Evolutionary conservation across 805 yeast species (phyloP), one percentile per base, ranked within the genome.

Genomic region (Saccharomycopsis lassenensis): DNA sequence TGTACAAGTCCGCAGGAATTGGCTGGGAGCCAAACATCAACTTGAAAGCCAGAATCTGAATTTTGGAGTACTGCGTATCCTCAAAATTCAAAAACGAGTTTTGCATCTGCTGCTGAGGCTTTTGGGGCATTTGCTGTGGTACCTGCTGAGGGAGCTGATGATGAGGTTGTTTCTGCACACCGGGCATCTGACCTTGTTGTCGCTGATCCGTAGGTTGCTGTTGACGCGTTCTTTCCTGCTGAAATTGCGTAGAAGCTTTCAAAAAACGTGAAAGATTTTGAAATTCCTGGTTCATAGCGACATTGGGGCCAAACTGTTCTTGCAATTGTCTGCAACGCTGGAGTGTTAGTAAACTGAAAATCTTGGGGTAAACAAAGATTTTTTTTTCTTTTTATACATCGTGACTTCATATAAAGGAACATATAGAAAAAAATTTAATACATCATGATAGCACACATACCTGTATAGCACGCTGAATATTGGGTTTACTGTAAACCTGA

Each of bases 141-240:
- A 17, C 14, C 15, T 26, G 31, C 16, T 27, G 31, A 7, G 20
- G 36, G 41, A 18, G 49, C 24, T 15, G 46, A 24, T 21, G 43
- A 26, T 29, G 47, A 21, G 28, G 50, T 14, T 36, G 51, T 21
- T 29, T 49, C 4, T 23, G 35, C 25, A 39, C 40, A 7, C 43
- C 40, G 7, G 41, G 36, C 15, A 37, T 43, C 14, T 31, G 35
- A 6, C 35, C 41, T 23, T 36, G 45, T n/a, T 39, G 37, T 26
- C 49, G 52, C 29, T 51, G 57, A 33, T 46, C 53, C 24, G 44
- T 52, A 4, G 48, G 52, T 26, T 43, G 41, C 41, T 21, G 45
- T 30, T 38, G 51, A 18, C 30, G 49, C 25, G 28, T 48, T 25
- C 31, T 43, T 16, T 38, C 18, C 5, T 17, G 34, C 8, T 32